Base-by-base conservation (phyloP, 805 yeast genomes). In the Starmerella stigmatis region DNA sequence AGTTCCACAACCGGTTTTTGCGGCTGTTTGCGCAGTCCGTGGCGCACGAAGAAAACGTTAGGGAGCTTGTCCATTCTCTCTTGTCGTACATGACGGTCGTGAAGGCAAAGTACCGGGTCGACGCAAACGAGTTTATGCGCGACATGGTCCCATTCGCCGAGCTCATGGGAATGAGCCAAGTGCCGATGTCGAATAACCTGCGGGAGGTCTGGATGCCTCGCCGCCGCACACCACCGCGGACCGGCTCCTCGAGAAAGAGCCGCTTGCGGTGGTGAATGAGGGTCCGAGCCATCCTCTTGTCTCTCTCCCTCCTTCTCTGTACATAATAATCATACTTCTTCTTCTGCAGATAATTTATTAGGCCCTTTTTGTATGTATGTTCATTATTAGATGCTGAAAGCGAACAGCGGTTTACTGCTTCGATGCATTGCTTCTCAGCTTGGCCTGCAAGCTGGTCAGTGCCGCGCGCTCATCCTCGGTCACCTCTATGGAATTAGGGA, bases 111-210 rank as follows among this genome's bases (percentile, higher is more conserved):
- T 51, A 41, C 43, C 46, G 47, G 29, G 43, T 57, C 25, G 46
- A 48, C 7, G 26, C 55, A 8, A 20, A 40, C 4, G 47, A 48
- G 32, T 60, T 51, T 36, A 15, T 58, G 36, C 30, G 48, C 17
- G 62, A 53, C 45, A 56, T 57, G 53, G 39, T 45, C 35, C 53
- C 56, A 3, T 60, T 59, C 33, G 58, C 49, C 3, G 45, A 52
- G 32, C 46, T 60, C 29, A 44, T 52, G 25, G 61, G 60, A 3
- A 49, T 54, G 10, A 52, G 48, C 17, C 17, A 44, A 21, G 51
- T 58, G n/a, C 29, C 37, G 13, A 44, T 58, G 29, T 32, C 44
- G 15, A 43, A 44, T 4, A 17, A 50, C 28, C 50, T 47, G 44
- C 46, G 47, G 15, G 47, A 37, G 30, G 33, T 50, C 10, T 58